Percentiles rank a stretch among this genome's conserved stretches.
These are phyloP conservation scores for Epichloe uncinata DNA, from an alignment of 2,329 filamentous ascomycete genomes.

Conservation along the genomic window DNA sequence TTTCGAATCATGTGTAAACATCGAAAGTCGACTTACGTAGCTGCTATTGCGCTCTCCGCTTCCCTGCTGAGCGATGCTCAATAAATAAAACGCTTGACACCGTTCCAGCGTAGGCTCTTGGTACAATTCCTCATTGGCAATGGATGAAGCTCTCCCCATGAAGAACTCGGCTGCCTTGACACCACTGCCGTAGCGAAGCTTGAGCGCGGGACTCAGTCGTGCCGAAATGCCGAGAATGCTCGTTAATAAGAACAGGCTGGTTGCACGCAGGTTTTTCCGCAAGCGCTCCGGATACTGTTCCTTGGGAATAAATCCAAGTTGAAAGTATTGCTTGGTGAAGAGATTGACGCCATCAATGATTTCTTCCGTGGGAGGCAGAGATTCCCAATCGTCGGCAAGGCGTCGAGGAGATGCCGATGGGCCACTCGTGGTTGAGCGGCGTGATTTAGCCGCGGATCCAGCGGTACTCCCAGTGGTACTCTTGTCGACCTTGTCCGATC, in stretches of 20 bases:
- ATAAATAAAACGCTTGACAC: slow-evolving; percentile 44
- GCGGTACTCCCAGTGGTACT: slow-evolving; percentile 23
- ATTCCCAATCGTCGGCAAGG: slow-evolving; percentile 31
- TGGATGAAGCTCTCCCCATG: slow-evolving; percentile 33
- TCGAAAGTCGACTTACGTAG: slow-evolving; percentile 28
- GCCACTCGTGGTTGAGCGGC: slow-evolving; percentile 20
- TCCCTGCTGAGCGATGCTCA: slow-evolving; percentile 46
- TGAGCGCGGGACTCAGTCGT: slow-evolving; percentile 36
- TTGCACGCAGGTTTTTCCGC: slow-evolving; percentile 30
- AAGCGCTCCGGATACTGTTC: slow-evolving; percentile 34
- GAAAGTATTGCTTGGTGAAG: slow-evolving; percentile 43
- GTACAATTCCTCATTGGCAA: slow-evolving; percentile 38
- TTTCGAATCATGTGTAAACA: neutral
- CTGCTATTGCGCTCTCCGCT: slow-evolving; percentile 39
- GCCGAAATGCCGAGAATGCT: slow-evolving; percentile 44
- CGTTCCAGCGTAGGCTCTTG: slow-evolving; percentile 38
- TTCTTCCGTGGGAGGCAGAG: slow-evolving; percentile 33
- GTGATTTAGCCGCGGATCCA: slow-evolving; percentile 23
- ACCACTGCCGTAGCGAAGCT: slow-evolving; percentile 34
- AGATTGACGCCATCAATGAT: slow-evolving; percentile 39
- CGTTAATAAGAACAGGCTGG: slow-evolving; percentile 41
- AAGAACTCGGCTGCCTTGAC: slow-evolving; percentile 39
- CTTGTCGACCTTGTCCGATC: slow-evolving; percentile 32
- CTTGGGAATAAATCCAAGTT: slow-evolving; percentile 46
- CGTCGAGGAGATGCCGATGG: slow-evolving; percentile 11